A percentile compares a stretch with the other conserved stretches of the same genome.
Conservation (phyloP, 805 yeast species). For the Yamadazyma insecticola region DNA sequence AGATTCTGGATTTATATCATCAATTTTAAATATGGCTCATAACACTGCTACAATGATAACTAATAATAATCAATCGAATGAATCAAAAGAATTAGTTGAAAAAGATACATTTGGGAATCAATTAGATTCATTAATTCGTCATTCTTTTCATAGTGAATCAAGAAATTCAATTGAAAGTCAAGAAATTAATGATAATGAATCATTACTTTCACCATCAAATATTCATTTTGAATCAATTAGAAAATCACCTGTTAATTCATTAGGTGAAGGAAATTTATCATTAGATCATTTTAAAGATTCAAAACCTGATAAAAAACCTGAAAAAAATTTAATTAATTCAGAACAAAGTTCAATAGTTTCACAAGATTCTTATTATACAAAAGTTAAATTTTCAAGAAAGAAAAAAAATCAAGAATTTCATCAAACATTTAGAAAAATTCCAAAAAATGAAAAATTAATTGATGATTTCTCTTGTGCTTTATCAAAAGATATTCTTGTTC, state of each 20-base stretch:
- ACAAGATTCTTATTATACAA: conserved; percentile 5
- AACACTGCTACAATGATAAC: conserved; percentile 33
- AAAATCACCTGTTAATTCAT: conserved; percentile 41
- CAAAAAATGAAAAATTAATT: conserved; percentile 47
- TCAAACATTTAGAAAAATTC: conserved; percentile 49
- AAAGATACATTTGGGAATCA: conserved; percentile 9
- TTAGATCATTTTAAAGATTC: conserved; percentile 14
- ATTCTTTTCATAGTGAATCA: neutral
- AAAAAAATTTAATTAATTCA: conserved; percentile 1
- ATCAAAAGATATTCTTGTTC: conserved; percentile 60
- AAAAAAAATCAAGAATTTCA: conserved; percentile 61
- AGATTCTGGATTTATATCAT: conserved; percentile 33
- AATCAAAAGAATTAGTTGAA: neutral
- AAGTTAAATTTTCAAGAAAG: conserved; percentile 33
- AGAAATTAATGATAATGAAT: conserved; percentile 2
- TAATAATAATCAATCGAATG: conserved; percentile 2
- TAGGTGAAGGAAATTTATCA: conserved; percentile 46
- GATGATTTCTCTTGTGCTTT: conserved; percentile 64
- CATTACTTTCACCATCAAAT: conserved; percentile 8
- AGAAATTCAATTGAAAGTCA: neutral
- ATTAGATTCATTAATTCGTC: conserved; percentile 10
- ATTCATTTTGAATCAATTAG: conserved; percentile 47
- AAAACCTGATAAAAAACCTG: conserved; percentile 1
- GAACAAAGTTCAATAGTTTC: conserved; percentile 7
- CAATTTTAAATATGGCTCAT: conserved; percentile 45